Percentiles rank a stretch among this genome's conserved stretches.
Evolutionary conservation across 129 eudicot species (phyloP).

Genomic region (Oenanthe sinensis): DNA sequence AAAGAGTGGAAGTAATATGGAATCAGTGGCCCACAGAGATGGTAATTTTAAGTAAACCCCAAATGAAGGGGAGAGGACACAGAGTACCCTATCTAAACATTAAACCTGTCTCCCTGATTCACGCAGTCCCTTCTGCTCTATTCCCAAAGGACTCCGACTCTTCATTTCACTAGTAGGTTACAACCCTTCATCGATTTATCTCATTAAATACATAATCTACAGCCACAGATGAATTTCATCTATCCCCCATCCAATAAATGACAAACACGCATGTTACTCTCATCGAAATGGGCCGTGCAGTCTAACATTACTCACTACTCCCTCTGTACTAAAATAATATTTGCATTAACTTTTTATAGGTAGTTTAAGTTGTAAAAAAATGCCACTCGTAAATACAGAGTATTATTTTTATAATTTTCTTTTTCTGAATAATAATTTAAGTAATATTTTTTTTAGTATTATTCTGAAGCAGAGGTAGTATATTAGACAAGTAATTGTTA

Average conservation of each 20-base stretch:
- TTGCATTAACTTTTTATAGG: too few species aligned
- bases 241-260: too few species aligned
- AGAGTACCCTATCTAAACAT: background rate
- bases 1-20: background rate
- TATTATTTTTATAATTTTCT: too few species aligned
- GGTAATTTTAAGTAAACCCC: background rate
- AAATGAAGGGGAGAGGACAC: too few species aligned
- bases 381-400: too few species aligned
- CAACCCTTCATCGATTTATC: background rate
- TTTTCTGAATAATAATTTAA: too few species aligned
- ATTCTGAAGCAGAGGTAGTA: too few species aligned
- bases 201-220: background rate
- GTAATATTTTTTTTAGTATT: too few species aligned
- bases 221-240: background rate
- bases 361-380: too few species aligned
- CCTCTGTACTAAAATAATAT: too few species aligned
- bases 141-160: background rate
- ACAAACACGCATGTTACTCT: background rate
- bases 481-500: too few species aligned
- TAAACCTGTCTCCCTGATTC: background rate
- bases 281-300: background rate
- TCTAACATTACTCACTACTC: too few species aligned
- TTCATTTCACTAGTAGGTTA: background rate
- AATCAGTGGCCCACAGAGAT: background rate
- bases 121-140: background rate